Evolutionary conservation across 495 filamentous ascomycete genomes (phyloP), one percentile per base, ranked within the genome.

Genomic region (Trichoderma parareesei): DNA sequence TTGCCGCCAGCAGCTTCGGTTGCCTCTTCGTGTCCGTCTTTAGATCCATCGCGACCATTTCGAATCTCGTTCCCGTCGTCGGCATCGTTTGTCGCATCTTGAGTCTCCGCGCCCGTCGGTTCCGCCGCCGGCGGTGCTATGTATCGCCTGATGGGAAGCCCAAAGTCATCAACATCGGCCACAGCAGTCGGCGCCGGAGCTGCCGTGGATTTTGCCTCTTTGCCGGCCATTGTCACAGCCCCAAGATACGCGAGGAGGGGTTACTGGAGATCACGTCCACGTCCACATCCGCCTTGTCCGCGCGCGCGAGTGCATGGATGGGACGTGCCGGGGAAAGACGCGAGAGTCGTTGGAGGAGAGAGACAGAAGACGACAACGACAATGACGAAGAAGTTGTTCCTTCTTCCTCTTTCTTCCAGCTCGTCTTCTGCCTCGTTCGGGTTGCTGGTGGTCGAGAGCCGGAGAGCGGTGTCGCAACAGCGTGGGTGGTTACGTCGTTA

Each of bases 151-250:
- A 84, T 75, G 49, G 80, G 82, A 61, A 86, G 72, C 35, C 83
- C 82, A 70, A 85, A 86, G 55, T 86, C 83, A 70, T 86, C 83
- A 27, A 77, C 63, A 67, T 85, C 78, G 14, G 13, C n/a, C 16
- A 63, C 41, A 48, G 41, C 60, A 20, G 60, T 40, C 9, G 60
- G 4, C 18, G 60, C 33, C 18, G 60, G 18, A 16, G 60, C 59
- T 6, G 27, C 37, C 37, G 9, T 20, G 37, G 60, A 18, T 16
- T 61, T 37, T 61, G 37, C 37, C n/a, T 43, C 60, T 37, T 61
- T 40, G 49, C 49, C n/a, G 20, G 49, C 49, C 49, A 57, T 57
- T 33, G 49, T 57, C 49, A 37, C 49, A 18, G 44, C 44, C 44
- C 44, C 44, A 57, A 57, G 49, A n/a, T 27, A 35, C 14, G 49